These are phyloP conservation scores for Phytophthora europaea DNA, from an alignment of 352 stramenopile genomes.

Conservation along the genomic window DNA sequence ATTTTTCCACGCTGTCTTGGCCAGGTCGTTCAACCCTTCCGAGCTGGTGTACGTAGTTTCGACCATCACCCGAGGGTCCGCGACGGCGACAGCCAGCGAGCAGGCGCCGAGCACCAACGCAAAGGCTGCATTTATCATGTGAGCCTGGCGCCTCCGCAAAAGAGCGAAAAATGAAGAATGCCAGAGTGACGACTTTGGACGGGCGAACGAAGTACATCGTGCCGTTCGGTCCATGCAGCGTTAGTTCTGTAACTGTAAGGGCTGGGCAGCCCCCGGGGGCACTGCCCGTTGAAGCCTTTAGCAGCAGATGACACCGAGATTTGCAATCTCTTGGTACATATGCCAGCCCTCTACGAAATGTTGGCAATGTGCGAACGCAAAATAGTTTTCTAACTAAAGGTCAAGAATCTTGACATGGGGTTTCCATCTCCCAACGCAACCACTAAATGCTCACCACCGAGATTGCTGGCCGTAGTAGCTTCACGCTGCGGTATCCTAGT, in stretches of 20 bases:
- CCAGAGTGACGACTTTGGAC: slow-evolving; percentile 1
- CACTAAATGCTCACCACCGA: too few species aligned
- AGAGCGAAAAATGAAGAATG: slow-evolving; percentile 23
- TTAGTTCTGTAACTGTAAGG: slow-evolving; percentile 20
- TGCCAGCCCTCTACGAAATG: neutral
- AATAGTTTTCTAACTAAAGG: neutral
- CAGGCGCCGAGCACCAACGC: slow-evolving; percentile 17
- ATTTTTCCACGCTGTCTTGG: slow-evolving; percentile 27
- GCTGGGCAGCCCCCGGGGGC: neutral
- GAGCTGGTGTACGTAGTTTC: slow-evolving; percentile 39
- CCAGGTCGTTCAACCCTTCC: slow-evolving; percentile 40
- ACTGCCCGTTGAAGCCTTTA: slow-evolving; percentile 4
- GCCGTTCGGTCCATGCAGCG: slow-evolving; percentile 23
- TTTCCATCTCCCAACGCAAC: neutral
- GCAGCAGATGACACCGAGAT: slow-evolving; percentile 14
- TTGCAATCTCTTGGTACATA: slow-evolving; percentile 11
- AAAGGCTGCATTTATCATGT: slow-evolving; percentile 27
- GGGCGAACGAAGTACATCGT: slow-evolving; percentile 15
- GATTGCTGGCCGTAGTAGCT: too few species aligned
- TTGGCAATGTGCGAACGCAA: neutral
- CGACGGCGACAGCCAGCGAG: slow-evolving; percentile 18
- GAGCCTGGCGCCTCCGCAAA: neutral
- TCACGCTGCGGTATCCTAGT: too few species aligned
- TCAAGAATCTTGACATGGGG: neutral
- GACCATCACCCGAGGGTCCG: slow-evolving; percentile 39